phyloP scores from a whole-genome alignment of 169 alveolate genomes.

The Amoebophrya sp. region DNA sequence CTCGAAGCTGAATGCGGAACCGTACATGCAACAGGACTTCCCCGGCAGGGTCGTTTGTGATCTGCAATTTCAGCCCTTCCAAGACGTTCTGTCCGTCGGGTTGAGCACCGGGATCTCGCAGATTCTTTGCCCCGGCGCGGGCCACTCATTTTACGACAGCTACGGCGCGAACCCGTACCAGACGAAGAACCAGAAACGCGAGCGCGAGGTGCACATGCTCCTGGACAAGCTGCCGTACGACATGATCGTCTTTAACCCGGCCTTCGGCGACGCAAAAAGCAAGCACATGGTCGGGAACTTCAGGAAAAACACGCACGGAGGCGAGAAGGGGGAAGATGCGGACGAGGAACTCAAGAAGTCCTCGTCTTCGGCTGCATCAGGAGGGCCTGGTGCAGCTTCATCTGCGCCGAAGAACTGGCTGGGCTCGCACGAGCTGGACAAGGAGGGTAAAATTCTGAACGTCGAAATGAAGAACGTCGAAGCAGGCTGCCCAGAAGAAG shows the following conservation, averaged over 20 bases:
- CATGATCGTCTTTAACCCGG: constrained; percentile 57
- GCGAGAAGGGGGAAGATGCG: too few species aligned
- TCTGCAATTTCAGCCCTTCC: constrained; percentile 55
- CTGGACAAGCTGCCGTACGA: constrained; percentile 68
- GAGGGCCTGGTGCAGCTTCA: too few species aligned
- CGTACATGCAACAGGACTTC: background rate
- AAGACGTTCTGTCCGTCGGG: constrained; percentile 71
- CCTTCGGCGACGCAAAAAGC: background rate
- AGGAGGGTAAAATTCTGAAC: background rate
- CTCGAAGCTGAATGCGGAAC: background rate
- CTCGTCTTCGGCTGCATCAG: too few species aligned
- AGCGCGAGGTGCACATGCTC: constrained; percentile 54
- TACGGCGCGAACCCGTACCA: constrained; percentile 61
- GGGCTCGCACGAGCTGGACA: background rate
- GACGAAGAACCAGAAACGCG: constrained; percentile 44
- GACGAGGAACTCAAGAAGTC: background rate
- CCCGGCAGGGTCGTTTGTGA: constrained; percentile 30
- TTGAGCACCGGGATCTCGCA: constrained; percentile 48
- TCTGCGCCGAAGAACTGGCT: too few species aligned
- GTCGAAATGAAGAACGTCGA: background rate
- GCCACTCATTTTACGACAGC: constrained; percentile 62
- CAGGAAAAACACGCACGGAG: too few species aligned
- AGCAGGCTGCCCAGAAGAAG: too few species aligned
- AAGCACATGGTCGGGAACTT: background rate
- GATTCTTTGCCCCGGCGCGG: constrained; percentile 68